Conservation (phyloP, 768 basidiomycete genomes). For the Boletus pseudo-olivaceus region DNA sequence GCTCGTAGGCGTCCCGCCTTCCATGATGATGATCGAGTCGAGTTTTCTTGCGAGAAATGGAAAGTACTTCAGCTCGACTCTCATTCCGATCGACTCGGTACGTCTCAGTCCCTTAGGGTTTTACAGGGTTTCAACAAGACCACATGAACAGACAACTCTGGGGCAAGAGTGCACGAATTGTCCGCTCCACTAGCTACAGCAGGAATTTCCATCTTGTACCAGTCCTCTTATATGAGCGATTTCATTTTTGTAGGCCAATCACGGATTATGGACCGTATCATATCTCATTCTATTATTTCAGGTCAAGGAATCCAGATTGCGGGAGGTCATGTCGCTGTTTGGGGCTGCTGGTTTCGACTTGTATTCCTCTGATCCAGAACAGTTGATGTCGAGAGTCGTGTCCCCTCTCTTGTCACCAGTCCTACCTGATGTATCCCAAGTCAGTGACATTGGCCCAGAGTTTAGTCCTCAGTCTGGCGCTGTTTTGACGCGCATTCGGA, state of each 20-base stretch:
- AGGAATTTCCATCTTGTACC: constrained; percentile 79
- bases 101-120: constrained; percentile 17
- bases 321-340: constrained; percentile 60
- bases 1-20: constrained; percentile 22
- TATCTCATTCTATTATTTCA: constrained; percentile 25
- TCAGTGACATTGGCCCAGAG: constrained; percentile 28
- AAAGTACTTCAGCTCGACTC: constrained; percentile 79
- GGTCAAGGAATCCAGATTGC: constrained; percentile 66
- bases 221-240: constrained; percentile 80
- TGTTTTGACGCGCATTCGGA: constrained; percentile 48
- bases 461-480: constrained; percentile 36
- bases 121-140: constrained; percentile 4
- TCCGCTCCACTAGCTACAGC: constrained; percentile 73
- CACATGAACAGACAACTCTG: constrained; percentile 52
- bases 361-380: constrained; percentile 46
- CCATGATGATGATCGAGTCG: constrained; percentile 46
- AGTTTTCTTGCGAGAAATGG: constrained; percentile 74
- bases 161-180: constrained; percentile 70
- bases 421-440: constrained; percentile 28
- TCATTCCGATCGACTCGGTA: constrained; percentile 68
- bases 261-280: neutral
- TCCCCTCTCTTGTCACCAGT: constrained; percentile 33
- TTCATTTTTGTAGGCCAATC: constrained; percentile 64
- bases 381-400: constrained; percentile 28
- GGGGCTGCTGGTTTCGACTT: constrained; percentile 62